phyloP scores from a whole-genome alignment of 2,329 filamentous ascomycete species.

The Microascus cirrosus region DNA sequence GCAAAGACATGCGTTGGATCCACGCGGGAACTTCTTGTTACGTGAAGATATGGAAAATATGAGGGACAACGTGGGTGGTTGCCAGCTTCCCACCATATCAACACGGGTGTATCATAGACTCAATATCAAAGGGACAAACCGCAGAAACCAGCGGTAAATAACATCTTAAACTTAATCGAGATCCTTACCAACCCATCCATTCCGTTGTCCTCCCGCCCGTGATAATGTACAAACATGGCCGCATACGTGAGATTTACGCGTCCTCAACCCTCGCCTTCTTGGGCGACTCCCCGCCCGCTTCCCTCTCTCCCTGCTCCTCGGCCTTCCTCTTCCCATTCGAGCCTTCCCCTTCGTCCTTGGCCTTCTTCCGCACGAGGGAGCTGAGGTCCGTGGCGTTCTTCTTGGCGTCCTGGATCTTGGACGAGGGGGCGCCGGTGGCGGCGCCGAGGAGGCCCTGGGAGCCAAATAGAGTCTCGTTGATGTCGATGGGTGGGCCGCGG shows the following conservation, averaged over 20 bases:
- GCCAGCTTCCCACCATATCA: too few relatives aligned
- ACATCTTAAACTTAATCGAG: too few relatives aligned
- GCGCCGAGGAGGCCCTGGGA: slow-evolving; percentile 43
- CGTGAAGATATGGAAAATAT: too few relatives aligned
- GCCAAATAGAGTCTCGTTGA: slow-evolving; percentile 43
- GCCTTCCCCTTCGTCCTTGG: slow-evolving; percentile 19
- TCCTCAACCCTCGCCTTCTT: slow-evolving; percentile 22
- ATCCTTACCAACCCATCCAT: too few relatives aligned
- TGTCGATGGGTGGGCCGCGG: slow-evolving; percentile 47
- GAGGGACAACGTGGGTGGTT: too few relatives aligned
- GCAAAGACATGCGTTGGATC: too few relatives aligned
- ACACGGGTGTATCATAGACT: too few relatives aligned
- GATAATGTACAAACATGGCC: too few relatives aligned
- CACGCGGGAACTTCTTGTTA: too few relatives aligned
- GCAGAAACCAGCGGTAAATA: too few relatives aligned
- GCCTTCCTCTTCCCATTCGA: slow-evolving; percentile 33
- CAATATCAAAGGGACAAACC: too few relatives aligned
- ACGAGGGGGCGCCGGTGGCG: slow-evolving; percentile 48
- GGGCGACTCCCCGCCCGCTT: slow-evolving; percentile 11
- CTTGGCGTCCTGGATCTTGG: slow-evolving; percentile 59
- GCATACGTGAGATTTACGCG: background rate
- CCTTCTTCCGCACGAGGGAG: slow-evolving; percentile 61
- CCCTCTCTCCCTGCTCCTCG: slow-evolving; percentile 34
- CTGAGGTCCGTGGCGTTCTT: slow-evolving; percentile 64
- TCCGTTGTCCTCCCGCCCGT: too few relatives aligned